Conservation (phyloP, 495 filamentous ascomycete genomes). For the Neurospora tetrasperma region DNA sequence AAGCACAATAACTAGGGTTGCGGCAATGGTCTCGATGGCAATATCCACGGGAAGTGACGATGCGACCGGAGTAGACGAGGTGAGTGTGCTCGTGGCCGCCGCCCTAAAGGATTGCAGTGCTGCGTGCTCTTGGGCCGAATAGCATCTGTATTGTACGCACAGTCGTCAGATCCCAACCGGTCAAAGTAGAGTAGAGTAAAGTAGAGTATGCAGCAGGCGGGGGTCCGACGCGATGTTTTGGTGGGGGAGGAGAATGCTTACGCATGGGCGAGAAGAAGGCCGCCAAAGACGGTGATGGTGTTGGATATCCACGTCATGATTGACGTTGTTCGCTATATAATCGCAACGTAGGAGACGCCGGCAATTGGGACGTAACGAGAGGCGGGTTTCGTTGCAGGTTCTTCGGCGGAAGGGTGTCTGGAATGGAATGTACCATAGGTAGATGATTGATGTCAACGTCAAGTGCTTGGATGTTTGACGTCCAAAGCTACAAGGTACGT, state of each 20-base stretch:
- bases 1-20: constrained; percentile 55
- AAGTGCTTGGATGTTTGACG: neutral
- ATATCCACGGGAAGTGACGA: constrained; percentile 63
- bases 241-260: constrained; percentile 30
- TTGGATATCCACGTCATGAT: constrained; percentile 60
- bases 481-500: neutral
- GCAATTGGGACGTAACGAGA: neutral
- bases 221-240: neutral
- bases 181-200: neutral
- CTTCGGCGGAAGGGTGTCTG: neutral
- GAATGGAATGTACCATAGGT: neutral
- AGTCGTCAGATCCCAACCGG: neutral
- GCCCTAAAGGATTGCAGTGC: constrained; percentile 50
- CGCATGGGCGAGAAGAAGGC: constrained; percentile 63
- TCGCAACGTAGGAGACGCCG: neutral
- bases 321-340: neutral
- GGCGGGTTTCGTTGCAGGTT: neutral
- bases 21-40: constrained; percentile 61
- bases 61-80: constrained; percentile 20
- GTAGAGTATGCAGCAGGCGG: neutral
- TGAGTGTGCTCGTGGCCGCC: constrained; percentile 38
- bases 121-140: constrained; percentile 78
- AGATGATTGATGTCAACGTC: neutral
- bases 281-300: constrained; percentile 51
- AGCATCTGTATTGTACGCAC: constrained; percentile 44